These are phyloP conservation scores for Cladosporium sp. DNA, from an alignment of 2,329 filamentous ascomycete genomes.

Conservation along the genomic window DNA sequence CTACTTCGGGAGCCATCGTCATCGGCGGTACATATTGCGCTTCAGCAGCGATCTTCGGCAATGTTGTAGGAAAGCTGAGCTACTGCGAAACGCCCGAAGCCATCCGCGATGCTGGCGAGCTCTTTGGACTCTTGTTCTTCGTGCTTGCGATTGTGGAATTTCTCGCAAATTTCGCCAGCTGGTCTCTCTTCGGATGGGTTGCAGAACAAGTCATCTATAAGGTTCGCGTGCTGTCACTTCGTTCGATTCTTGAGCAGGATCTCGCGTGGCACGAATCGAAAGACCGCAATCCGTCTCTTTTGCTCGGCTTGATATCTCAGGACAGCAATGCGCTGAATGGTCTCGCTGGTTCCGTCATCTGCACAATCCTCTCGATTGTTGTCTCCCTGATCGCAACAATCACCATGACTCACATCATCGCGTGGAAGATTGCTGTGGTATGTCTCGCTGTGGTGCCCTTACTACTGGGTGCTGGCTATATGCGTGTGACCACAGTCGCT, in stretches of 20 bases:
- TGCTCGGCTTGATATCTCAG: constrained; percentile 65
- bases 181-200: constrained; percentile 54
- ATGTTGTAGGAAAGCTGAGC: constrained; percentile 55
- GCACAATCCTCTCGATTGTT: constrained; percentile 63
- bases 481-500: constrained; percentile 62
- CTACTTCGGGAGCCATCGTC: neutral
- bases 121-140: constrained; percentile 58
- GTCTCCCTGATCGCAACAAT: constrained; percentile 67
- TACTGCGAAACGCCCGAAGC: constrained; percentile 47
- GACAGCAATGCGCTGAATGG: constrained; percentile 65
- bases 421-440: constrained; percentile 73
- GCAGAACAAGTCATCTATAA: constrained; percentile 63
- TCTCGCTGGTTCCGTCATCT: constrained; percentile 66
- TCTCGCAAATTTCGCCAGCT: constrained; percentile 59
- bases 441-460: constrained; percentile 66
- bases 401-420: constrained; percentile 65
- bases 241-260: constrained; percentile 62
- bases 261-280: constrained; percentile 68
- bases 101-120: constrained; percentile 53
- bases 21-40: constrained; percentile 12
- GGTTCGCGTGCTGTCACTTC: constrained; percentile 60
- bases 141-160: constrained; percentile 58
- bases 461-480: constrained; percentile 63
- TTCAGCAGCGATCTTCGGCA: constrained; percentile 20
- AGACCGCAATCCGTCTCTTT: constrained; percentile 55